Evolutionary conservation across 2,329 filamentous ascomycete species (phyloP), one percentile per base, ranked within the genome.

Genomic region (Dryadomyces quercus-mongolicae): DNA sequence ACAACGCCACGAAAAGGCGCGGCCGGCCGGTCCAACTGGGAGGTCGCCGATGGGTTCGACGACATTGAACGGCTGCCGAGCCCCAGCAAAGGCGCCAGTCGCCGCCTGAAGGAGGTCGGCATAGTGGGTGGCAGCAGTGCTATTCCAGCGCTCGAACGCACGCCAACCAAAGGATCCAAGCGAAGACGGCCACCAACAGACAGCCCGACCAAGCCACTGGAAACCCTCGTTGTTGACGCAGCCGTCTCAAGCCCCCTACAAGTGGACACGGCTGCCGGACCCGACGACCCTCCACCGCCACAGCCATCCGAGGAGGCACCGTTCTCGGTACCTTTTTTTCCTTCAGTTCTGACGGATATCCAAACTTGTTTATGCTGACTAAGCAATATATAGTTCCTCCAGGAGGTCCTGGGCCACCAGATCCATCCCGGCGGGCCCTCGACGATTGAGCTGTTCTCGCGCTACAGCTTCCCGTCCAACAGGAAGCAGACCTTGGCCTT

Each of bases 31-130:
- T 67, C 74, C 31, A 81, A 77, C 1, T 78, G 78, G 68, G 73
- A 76, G 1, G 71, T 86, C 51, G 77, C 85, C 1, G 88, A 93
- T 67, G 88, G 88, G 0, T 93, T 93, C 61, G 86, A 91, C 56
- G 81, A 88, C 56, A 71, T 80, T 58, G 78, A 82, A 57, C 71
- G 80, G 54, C 70, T 73, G 8, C 64, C 67, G 5, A 82, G 78
- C 54, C 79, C 78, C 0, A 75, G 68, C 62, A 80, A 78, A 60
- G 71, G 70, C 1, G 70, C 73, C 52, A 67, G 71, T 2, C 52
- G 65, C 63, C 59, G 68, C 59, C 52, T 59, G 60, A 72, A 65
- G 57, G 70, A 71, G 53, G 65, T 67, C 0, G 42, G 42, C 10
- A 18, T 44, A 9, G 15, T 9, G 12, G 42, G 16, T 18, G 71